phyloP scores from a whole-genome alignment of 2,329 filamentous ascomycete species.

The Plenodomus lindquistii region DNA sequence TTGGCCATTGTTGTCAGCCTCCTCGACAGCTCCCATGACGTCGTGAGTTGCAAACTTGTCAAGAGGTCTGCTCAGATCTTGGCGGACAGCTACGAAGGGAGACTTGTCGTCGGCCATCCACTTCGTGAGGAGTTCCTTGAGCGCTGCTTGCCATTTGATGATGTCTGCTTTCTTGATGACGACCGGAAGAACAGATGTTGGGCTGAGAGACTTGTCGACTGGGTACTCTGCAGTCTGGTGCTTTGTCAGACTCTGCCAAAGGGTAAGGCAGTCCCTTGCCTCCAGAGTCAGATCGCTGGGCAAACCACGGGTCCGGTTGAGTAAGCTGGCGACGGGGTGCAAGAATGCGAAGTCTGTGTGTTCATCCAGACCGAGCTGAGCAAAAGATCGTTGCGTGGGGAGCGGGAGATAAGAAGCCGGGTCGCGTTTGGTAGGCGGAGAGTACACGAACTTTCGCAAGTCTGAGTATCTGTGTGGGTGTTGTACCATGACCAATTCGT shows the following conservation, averaged over 20 bases:
- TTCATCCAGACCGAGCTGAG: constrained; percentile 54
- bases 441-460: constrained; percentile 73
- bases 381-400: constrained; percentile 32
- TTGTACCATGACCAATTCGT: constrained; percentile 68
- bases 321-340: constrained; percentile 68
- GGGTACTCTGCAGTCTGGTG: constrained; percentile 57
- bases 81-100: constrained; percentile 57
- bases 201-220: constrained; percentile 56
- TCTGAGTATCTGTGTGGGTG: constrained; percentile 75
- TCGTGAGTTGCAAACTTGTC: constrained; percentile 9
- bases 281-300: constrained; percentile 72
- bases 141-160: constrained; percentile 63
- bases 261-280: constrained; percentile 67
- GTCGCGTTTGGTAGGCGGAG: constrained; percentile 47
- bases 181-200: constrained; percentile 53
- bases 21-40: not conserved
- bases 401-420: constrained; percentile 57
- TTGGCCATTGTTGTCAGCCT: constrained; percentile 16
- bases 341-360: constrained; percentile 60
- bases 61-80: constrained; percentile 44
- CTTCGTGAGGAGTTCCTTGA: constrained; percentile 61
- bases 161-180: constrained; percentile 68
- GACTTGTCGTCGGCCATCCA: constrained; percentile 64
- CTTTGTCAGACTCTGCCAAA: constrained; percentile 68
- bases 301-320: constrained; percentile 64